Base-by-base conservation (phyloP, 495 filamentous ascomycete species). In the Talaromyces liani region DNA sequence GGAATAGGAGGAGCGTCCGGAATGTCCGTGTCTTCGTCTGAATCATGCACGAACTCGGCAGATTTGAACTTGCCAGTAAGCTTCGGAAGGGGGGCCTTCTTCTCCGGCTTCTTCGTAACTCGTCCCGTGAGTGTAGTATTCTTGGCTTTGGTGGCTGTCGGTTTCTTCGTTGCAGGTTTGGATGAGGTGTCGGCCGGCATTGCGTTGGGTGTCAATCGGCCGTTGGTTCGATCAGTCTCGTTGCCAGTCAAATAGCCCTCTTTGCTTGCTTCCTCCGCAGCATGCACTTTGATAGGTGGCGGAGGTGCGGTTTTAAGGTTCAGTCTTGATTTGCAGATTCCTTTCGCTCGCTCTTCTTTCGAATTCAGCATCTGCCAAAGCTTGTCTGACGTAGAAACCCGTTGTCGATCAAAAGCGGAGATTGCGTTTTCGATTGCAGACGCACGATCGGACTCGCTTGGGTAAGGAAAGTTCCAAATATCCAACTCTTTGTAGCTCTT, bases 351-450 rank as follows among this genome's bases (percentile, higher is more conserved):
- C 62, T 96, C 91, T 39, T 85, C 79, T 63, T 83, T 84, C 0
- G 88, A 86, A 29, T 94, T 82, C 49, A 97, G 79, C 66, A 79
- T 80, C 71, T 97, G 90, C 91, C 92, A 97, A 3, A 90, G 76
- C 57, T 86, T 83, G 64, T 94, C 91, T 4, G 84, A 82, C 33
- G 83, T 79, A 24, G 81, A 82, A n/a, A 96, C 73, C 5, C 92
- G 85, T 77, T 88, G 80, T 61, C 88, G 86, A 77, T 97, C 92
- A 67, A 89, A 96, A 25, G 87, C 82, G 41, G 82, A 87, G 60
- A 95, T 83, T n/a, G 91, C 90, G 69, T 89, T 91, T 67, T 93
- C 87, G 71, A 96, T 93, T 12, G 90, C 92, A 12, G 81, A 79
- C 68, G 92, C 80, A 27, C 92, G 87, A 66, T 93, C 89, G 34